Evolutionary conservation across 306 rosid genomes (phyloP), one percentile per base, ranked within the genome.

Genomic region (Cucurbita moschata): DNA sequence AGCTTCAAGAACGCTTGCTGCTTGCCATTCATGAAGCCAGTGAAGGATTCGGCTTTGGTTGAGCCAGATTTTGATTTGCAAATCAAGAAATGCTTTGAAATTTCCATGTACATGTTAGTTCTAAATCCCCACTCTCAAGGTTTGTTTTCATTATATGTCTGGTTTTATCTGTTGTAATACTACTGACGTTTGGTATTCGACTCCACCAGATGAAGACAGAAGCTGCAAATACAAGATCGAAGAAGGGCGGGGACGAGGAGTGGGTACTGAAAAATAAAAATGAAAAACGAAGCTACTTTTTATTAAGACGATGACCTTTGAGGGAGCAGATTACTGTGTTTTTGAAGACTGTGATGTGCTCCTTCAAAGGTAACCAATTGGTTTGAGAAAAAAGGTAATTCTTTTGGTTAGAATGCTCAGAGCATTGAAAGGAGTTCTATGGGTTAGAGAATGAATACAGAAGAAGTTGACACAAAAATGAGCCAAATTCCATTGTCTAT

Each of bases 11-110:
- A 77, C 95, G 99, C 15, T 75, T 95, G 87, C 80, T 95, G 75
- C 99, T 95, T 68, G 99, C 99, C 78, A 91, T 91, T 72, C 99
- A 95, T 54, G 99, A 95, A 78, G 99, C 84, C 43, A 95, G 96
- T 64, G 99, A 95, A 89, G 99, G 99, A 75, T 95, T 95, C 71
- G 99, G 99, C 76, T 95, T 95, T 71, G 99, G 99, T 60, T 95
- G 65, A 87, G 67, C 40, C 9, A 60, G 18, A 37, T 79, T 76
- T 79, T 51, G 57, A 77, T 77, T 78, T 84, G 72, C 82, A 76
- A 16, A 58, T 58, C 78, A 40, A 50, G 82, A 79, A 77, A 79
- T 74, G 76, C 74, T 80, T 78, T 76, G 74, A 38, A 72, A 74
- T 72, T 84, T 69, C 79, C 88, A 60, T 83, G 79, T 75, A 83